Conservation (phyloP, 2,329 filamentous ascomycete species). For the Tolypocladium sp. region DNA sequence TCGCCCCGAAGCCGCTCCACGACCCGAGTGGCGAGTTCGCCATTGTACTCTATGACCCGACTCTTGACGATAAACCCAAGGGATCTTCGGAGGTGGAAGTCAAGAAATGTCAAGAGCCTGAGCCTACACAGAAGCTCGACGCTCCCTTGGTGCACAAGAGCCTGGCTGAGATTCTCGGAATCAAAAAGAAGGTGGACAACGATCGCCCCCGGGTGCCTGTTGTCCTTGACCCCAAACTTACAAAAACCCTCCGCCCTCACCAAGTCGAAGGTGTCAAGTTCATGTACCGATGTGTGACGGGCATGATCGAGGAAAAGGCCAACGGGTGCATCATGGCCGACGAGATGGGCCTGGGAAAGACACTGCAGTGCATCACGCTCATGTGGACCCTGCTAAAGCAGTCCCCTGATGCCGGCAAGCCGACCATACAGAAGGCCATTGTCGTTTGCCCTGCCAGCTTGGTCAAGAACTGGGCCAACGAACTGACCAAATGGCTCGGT, state of each 20-base stretch:
- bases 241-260: conserved; percentile 89
- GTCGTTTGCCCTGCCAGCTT: conserved; percentile 95
- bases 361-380: conserved; percentile 89
- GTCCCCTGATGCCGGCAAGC: conserved; percentile 86
- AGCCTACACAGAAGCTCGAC: conserved; percentile 50
- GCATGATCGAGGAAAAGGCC: conserved; percentile 87
- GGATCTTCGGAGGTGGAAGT: conserved; percentile 22
- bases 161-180: conserved; percentile 84
- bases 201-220: conserved; percentile 87
- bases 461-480: conserved; percentile 97
- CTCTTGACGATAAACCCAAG: conserved; percentile 73
- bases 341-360: conserved; percentile 97
- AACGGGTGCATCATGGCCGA: conserved; percentile 99
- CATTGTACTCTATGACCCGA: conserved; percentile 93
- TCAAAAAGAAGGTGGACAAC: conserved; percentile 80
- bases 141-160: conserved; percentile 87
- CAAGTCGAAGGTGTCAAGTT: conserved; percentile 98
- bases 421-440: conserved; percentile 91
- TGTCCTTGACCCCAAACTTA: conserved; percentile 83
- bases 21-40: conserved; percentile 94
- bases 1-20: conserved; percentile 82
- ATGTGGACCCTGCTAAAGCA: conserved; percentile 97
- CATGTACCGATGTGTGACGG: conserved; percentile 88
- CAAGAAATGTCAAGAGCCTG: conserved; percentile 18
- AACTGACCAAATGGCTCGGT: conserved; percentile 92